phyloP scores from a whole-genome alignment of 495 filamentous ascomycete species.

The Xanthoparmelia taractica region DNA sequence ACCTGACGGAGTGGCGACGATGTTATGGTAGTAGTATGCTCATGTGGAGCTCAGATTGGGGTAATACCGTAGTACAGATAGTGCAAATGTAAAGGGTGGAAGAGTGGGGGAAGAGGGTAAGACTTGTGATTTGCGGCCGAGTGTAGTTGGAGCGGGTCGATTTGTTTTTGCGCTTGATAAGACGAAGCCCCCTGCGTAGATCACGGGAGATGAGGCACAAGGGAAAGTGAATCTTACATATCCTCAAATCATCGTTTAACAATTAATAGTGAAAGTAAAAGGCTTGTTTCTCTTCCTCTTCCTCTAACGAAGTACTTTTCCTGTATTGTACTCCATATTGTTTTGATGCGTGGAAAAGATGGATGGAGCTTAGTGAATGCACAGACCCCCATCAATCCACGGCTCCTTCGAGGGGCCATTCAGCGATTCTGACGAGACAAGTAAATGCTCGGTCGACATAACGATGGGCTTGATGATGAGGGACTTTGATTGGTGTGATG shows the following conservation, averaged over 20 bases:
- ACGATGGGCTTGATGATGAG: neutral
- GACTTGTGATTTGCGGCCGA: neutral
- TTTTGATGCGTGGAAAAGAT: too few relatives aligned
- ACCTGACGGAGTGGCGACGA: neutral
- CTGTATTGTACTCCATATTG: too few relatives aligned
- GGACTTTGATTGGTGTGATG: neutral
- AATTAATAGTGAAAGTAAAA: too few relatives aligned
- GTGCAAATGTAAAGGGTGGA: neutral
- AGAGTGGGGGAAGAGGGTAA: neutral
- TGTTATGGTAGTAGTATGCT: too few relatives aligned
- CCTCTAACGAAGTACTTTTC: too few relatives aligned
- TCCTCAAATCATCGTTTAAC: too few relatives aligned
- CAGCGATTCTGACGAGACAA: neutral
- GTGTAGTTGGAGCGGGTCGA: slow-evolving; percentile 5
- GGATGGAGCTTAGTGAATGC: too few relatives aligned
- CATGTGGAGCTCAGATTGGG: neutral
- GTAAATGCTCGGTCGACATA: neutral
- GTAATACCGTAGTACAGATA: neutral
- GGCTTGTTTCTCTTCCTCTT: too few relatives aligned
- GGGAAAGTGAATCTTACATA: neutral
- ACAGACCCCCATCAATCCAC: neutral
- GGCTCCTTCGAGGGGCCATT: neutral
- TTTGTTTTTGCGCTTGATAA: slow-evolving; percentile 1
- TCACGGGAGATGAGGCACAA: slow-evolving; percentile 8
- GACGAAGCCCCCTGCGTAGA: neutral